phyloP scores from a whole-genome alignment of 2,329 filamentous ascomycete genomes.

The Colletotrichum magnum region DNA sequence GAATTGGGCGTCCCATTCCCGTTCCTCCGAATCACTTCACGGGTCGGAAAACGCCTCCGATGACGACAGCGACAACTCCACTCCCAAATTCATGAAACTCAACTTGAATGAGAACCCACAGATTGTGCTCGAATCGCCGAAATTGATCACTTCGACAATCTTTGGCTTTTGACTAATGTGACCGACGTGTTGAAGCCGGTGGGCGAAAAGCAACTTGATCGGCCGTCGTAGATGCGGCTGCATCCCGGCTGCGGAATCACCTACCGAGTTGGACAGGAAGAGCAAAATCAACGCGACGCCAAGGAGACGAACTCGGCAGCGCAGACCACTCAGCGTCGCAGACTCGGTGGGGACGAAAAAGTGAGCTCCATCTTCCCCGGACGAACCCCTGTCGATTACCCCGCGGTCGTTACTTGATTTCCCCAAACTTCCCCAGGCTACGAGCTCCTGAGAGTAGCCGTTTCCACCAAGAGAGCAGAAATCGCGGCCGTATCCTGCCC shows the following conservation, averaged over 20 bases:
- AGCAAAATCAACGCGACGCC: slow-evolving; percentile 1
- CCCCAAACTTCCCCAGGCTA: slow-evolving; percentile 5
- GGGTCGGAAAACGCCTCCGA: no score
- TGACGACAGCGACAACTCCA: no score
- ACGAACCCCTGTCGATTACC: slow-evolving; percentile 5
- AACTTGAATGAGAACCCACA: no score
- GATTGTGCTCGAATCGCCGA: no score
- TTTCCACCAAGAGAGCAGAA: background rate
- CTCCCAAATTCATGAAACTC: no score
- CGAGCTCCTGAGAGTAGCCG: background rate
- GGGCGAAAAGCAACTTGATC: no score
- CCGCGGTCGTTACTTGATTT: slow-evolving; percentile 17
- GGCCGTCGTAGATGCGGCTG: no score
- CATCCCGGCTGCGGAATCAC: background rate
- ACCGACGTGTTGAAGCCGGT: no score
- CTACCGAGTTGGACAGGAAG: background rate
- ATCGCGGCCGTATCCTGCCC: background rate
- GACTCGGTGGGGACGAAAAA: background rate
- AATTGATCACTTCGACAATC: no score
- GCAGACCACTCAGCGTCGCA: slow-evolving; percentile 1
- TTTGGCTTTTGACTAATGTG: no score
- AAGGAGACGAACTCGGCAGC: background rate
- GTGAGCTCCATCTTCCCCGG: slow-evolving; percentile 18
- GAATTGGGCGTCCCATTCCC: no score
- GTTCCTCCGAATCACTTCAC: no score